Evolutionary conservation across 345 rosid genomes (phyloP).

Genomic region (Boechera stricta): DNA sequence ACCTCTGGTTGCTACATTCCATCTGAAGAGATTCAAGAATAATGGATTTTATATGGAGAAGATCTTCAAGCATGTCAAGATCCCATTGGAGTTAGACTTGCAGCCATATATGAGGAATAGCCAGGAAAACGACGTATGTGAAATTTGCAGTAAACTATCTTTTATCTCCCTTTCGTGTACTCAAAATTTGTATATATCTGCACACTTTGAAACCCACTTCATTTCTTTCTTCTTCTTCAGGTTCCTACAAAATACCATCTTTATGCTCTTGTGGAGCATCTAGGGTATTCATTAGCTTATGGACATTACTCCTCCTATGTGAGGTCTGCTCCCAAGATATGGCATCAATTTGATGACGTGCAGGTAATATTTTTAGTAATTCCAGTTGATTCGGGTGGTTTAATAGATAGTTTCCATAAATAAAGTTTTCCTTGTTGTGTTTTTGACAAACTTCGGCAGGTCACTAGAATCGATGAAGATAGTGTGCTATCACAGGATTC

Average conservation of each 20-base stretch:
- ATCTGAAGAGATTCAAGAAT: constrained; percentile 87
- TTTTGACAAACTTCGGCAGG: constrained; percentile 53
- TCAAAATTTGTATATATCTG: constrained; percentile 5
- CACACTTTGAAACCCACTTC: constrained; percentile 2
- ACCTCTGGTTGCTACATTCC: constrained; percentile 74
- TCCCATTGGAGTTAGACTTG: constrained; percentile 86
- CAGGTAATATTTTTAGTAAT: constrained; percentile 49
- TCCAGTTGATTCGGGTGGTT: constrained; percentile 2
- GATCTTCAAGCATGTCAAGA: constrained; percentile 70
- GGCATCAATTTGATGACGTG: constrained; percentile 76
- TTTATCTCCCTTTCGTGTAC: neutral
- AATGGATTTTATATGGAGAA: constrained; percentile 71
- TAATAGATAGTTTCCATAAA: neutral
- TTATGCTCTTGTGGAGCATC: constrained; percentile 81
- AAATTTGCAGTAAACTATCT: constrained; percentile 16
- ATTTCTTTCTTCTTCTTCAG: constrained; percentile 41
- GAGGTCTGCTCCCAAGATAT: constrained; percentile 67
- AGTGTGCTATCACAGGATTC: constrained; percentile 72
- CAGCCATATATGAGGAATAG: constrained; percentile 56
- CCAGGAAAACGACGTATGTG: constrained; percentile 52
- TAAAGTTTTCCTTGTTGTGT: constrained; percentile 9
- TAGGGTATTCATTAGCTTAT: constrained; percentile 57
- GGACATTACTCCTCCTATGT: constrained; percentile 80
- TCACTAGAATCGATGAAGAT: constrained; percentile 55
- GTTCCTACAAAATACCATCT: constrained; percentile 63